Evolutionary conservation across 1,139 yeast genomes (phyloP).

Genomic region (Scheffersomyces segobiensis): DNA sequence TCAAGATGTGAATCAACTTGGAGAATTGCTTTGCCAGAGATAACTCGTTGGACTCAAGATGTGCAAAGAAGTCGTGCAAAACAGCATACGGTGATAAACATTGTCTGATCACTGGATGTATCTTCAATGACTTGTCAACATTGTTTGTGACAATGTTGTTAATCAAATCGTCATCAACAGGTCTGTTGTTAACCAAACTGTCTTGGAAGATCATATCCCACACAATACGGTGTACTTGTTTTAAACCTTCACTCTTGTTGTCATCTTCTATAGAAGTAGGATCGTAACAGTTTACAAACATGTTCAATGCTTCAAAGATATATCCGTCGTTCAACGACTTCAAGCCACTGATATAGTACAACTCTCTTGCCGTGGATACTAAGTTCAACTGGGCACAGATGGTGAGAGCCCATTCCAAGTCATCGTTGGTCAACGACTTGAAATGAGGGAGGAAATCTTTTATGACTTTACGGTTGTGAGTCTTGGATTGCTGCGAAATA

Average conservation of each 20-base stretch:
- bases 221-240: constrained; percentile 38
- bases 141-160: constrained; percentile 50
- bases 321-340: constrained; percentile 44
- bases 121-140: constrained; percentile 32
- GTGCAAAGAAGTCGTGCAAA: constrained; percentile 48
- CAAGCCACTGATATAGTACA: constrained; percentile 45
- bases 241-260: constrained; percentile 31
- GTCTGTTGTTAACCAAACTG: constrained; percentile 52
- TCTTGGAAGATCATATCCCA: constrained; percentile 61
- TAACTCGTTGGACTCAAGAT: constrained; percentile 24
- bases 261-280: constrained; percentile 18
- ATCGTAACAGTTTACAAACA: constrained; percentile 69
- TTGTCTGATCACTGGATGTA: constrained; percentile 63
- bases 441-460: constrained; percentile 62
- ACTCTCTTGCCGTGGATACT: constrained; percentile 53
- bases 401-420: constrained; percentile 77
- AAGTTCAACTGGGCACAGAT: constrained; percentile 46
- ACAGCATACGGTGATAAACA: constrained; percentile 75
- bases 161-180: constrained; percentile 55
- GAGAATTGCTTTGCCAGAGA: constrained; percentile 27
- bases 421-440: constrained; percentile 65
- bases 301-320: constrained; percentile 66
- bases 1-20: constrained; percentile 52
- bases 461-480: constrained; percentile 45
- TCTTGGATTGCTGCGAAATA: constrained; percentile 19